Conservation (phyloP, 2,329 filamentous ascomycete genomes). For the Ilyonectria mors-panacis region DNA sequence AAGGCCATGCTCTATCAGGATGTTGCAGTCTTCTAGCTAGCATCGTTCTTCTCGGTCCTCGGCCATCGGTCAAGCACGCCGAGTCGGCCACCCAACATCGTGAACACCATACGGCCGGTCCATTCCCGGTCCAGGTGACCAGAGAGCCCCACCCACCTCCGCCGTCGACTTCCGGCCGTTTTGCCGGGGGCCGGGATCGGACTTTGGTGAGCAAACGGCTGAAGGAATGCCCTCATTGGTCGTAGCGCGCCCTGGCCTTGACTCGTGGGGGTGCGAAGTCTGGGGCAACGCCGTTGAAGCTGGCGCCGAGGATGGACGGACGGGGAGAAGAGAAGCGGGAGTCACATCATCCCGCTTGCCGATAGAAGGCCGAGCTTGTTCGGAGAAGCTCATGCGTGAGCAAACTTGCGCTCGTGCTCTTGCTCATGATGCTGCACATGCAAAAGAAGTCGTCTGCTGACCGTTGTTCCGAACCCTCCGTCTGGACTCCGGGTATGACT, state of each 20-base stretch:
- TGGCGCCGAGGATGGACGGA: slow-evolving; percentile 6
- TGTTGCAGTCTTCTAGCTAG: not conserved
- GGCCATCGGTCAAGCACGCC: slow-evolving; percentile 19
- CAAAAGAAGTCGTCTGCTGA: slow-evolving; percentile 18
- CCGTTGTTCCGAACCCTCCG: not conserved
- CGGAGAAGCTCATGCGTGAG: not conserved
- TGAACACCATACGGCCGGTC: not conserved
- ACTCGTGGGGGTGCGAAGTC: slow-evolving; percentile 5
- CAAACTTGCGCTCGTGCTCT: not conserved
- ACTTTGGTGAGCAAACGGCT: slow-evolving; percentile 3
- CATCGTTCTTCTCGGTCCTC: not conserved
- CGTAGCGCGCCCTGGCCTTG: not conserved
- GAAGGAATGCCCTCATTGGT: not conserved
- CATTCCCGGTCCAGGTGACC: slow-evolving; percentile 23
- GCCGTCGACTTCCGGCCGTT: slow-evolving; percentile 9
- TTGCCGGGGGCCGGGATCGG: slow-evolving; percentile 17
- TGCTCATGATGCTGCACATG: not conserved
- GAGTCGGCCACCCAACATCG: slow-evolving; percentile 1
- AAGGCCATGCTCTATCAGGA: not conserved
- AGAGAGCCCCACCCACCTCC: slow-evolving; percentile 2
- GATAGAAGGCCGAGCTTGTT: not conserved
- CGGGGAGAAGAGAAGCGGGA: not conserved
- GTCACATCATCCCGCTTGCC: slow-evolving; percentile 5
- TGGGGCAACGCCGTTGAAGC: slow-evolving; percentile 14
- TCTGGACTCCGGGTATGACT: slow-evolving; percentile 2